phyloP scores from a whole-genome alignment of 1,284 basidiomycete species.

The Agroathelia rolfsii region DNA sequence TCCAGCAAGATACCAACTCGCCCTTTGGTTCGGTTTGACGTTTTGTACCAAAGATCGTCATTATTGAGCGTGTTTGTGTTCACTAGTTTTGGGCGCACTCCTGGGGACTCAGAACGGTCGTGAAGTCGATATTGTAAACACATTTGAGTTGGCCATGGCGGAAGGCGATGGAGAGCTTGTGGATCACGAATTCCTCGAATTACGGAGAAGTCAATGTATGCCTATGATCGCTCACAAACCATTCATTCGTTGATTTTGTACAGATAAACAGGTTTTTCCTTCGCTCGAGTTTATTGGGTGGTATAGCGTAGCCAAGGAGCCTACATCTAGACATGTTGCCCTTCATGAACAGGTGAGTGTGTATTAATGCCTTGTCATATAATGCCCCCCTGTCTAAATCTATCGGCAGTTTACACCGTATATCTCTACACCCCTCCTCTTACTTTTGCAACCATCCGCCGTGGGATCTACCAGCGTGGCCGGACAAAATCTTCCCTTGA shows the following conservation, averaged over 20 bases:
- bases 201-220: conserved; percentile 85
- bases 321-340: conserved; percentile 63
- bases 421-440: conserved; percentile 69
- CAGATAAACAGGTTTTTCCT: conserved; percentile 97
- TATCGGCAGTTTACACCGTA: conserved; percentile 53
- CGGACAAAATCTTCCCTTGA: conserved; percentile 70
- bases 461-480: conserved; percentile 46
- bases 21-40: conserved; percentile 56
- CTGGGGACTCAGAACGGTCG: conserved; percentile 92
- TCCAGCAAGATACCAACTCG: conserved; percentile 53
- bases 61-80: too few species aligned
- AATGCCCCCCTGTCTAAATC: too few species aligned
- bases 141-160: conserved; percentile 79
- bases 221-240: conserved; percentile 8
- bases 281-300: conserved; percentile 94
- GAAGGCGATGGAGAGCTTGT: conserved; percentile 41
- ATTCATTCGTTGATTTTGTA: too few species aligned
- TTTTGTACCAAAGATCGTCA: too few species aligned
- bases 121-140: conserved; percentile 93
- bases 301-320: conserved; percentile 79
- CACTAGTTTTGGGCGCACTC: conserved; percentile 90
- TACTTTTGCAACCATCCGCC: conserved; percentile 53
- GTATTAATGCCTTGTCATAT: conserved; percentile 2
- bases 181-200: conserved; percentile 75
- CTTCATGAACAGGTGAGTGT: conserved; percentile 75